Evolutionary conservation across 2,329 filamentous ascomycete species (phyloP).

Genomic region (Colletotrichum lini): DNA sequence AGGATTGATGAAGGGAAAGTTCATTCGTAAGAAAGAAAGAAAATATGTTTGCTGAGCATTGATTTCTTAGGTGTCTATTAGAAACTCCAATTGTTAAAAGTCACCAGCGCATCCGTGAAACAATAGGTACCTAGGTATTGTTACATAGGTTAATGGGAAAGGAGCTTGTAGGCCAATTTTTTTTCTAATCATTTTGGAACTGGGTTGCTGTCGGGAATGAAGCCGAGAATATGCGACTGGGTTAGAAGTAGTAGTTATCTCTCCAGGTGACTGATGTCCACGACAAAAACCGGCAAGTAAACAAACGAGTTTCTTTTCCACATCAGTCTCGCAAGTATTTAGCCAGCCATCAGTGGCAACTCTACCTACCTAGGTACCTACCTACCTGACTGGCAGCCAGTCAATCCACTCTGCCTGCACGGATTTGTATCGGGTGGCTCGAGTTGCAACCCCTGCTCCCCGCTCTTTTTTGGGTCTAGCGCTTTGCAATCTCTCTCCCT

Average conservation of each 20-base stretch:
- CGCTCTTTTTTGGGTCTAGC: conserved; percentile 33
- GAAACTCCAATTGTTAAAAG: background rate
- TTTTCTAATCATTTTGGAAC: no score
- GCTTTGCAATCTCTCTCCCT: conserved; percentile 42
- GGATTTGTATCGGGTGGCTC: conserved; percentile 4
- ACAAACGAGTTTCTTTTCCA: background rate
- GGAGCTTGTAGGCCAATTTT: background rate
- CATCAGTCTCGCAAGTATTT: background rate
- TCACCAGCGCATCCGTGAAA: background rate
- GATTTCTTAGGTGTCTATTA: no score
- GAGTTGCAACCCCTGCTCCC: conserved; percentile 31
- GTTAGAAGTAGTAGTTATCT: no score
- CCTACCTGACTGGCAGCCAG: no score
- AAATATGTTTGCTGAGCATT: background rate
- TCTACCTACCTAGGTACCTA: no score
- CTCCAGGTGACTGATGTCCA: no score
- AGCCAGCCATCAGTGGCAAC: background rate
- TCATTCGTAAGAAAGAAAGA: background rate
- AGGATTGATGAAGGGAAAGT: no score
- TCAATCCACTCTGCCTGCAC: conserved; percentile 4
- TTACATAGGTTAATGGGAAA: no score
- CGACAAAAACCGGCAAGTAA: no score
- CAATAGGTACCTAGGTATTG: no score
- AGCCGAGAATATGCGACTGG: background rate
- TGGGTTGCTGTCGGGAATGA: no score